A percentile compares a stretch with the other conserved stretches of the same genome.
Conservation (phyloP, 2,329 filamentous ascomycete genomes). For the Fusarium musae region DNA sequence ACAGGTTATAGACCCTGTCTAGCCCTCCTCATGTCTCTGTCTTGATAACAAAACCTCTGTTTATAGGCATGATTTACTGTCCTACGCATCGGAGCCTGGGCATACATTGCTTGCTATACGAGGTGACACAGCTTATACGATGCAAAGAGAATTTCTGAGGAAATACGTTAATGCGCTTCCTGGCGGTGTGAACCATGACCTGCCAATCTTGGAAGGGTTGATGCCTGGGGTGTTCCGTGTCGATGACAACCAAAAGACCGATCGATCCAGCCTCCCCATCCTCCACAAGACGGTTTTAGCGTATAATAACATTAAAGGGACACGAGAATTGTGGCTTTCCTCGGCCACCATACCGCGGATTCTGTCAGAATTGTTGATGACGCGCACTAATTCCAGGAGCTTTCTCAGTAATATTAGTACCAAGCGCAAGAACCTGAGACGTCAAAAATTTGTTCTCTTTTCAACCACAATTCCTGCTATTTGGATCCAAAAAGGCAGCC, state of each 20-base stretch:
- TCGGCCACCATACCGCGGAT: not conserved
- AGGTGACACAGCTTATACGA: not conserved
- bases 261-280: not conserved
- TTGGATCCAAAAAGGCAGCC: not conserved
- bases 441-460: not conserved
- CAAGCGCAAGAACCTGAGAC: rapidly evolving
- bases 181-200: not conserved
- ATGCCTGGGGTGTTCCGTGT: not conserved
- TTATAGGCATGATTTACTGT: not conserved
- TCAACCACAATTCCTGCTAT: not conserved
- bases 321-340: not conserved
- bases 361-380: not conserved
- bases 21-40: not conserved
- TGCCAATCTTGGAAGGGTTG: not conserved
- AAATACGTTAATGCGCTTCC: not conserved
- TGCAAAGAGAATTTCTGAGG: not conserved
- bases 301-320: not conserved
- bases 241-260: slow-evolving; percentile 16
- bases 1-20: not conserved
- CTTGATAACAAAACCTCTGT: not conserved
- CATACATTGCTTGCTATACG: not conserved
- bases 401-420: no score
- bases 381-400: not conserved
- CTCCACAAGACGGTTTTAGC: not conserved
- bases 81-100: not conserved